A percentile compares a stretch with the other conserved stretches of the same genome.
Evolutionary conservation across 345 rosid genomes (phyloP).

Genomic region (Microcos paniculata): DNA sequence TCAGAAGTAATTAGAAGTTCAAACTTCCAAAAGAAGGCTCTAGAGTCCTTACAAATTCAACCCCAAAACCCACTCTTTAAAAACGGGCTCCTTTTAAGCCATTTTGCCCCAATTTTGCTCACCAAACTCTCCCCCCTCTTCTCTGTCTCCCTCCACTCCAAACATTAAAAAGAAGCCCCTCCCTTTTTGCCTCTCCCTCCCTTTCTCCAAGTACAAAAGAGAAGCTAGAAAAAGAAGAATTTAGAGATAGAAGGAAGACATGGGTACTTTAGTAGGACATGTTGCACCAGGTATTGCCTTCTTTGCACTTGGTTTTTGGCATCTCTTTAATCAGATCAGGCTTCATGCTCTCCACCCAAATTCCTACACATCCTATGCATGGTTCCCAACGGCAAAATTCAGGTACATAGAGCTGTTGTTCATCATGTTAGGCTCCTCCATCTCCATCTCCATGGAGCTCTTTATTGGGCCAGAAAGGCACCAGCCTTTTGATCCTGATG

Average conservation of each 20-base stretch:
- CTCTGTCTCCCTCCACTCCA: not conserved
- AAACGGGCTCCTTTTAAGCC: not conserved
- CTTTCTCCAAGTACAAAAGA: not conserved
- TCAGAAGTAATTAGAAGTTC: not conserved
- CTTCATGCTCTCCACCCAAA: slow-evolving; percentile 50
- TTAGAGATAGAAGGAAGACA: slow-evolving; percentile 19
- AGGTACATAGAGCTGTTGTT: slow-evolving; percentile 60
- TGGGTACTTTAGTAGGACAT: slow-evolving; percentile 85
- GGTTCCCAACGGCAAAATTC: slow-evolving; percentile 58
- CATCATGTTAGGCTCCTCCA: slow-evolving; percentile 55
- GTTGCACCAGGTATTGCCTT: slow-evolving; percentile 70
- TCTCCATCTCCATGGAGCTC: slow-evolving; percentile 77
- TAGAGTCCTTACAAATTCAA: slow-evolving; percentile 10
- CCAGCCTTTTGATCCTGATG: slow-evolving; percentile 75
- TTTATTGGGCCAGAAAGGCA: slow-evolving; percentile 70
- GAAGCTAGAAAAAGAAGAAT: not conserved
- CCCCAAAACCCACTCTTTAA: not conserved
- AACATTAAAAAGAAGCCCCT: not conserved
- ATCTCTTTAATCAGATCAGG: slow-evolving; percentile 69
- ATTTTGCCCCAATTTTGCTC: slow-evolving; percentile 10
- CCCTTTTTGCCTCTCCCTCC: not conserved
- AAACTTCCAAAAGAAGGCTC: slow-evolving; percentile 21
- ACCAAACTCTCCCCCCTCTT: not conserved
- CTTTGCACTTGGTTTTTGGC: slow-evolving; percentile 71
- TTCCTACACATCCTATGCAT: slow-evolving; percentile 50